Percentiles rank a stretch among this genome's conserved stretches.
Evolutionary conservation across 495 filamentous ascomycete species (phyloP).

Genomic region (Parmelia sp.): DNA sequence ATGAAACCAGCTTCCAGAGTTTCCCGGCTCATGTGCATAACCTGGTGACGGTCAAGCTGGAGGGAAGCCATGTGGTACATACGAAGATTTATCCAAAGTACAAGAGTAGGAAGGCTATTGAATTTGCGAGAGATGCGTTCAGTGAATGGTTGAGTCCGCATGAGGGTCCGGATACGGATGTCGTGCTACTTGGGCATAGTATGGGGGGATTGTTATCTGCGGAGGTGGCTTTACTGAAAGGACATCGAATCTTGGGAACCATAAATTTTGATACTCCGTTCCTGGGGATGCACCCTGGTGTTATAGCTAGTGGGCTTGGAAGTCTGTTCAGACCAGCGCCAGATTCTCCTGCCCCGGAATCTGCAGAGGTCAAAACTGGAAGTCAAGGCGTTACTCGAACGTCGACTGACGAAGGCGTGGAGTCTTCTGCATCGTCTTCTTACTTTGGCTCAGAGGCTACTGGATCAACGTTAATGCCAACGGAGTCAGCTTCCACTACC

Average conservation of each 20-base stretch:
- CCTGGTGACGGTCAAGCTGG: slow-evolving; percentile 59
- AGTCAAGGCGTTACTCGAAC: background rate
- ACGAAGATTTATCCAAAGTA: slow-evolving; percentile 91
- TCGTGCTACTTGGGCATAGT: slow-evolving; percentile 80
- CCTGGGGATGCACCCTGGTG: slow-evolving; percentile 81
- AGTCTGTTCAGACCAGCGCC: slow-evolving; percentile 65
- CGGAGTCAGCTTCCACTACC: slow-evolving; percentile 1
- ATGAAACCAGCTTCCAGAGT: slow-evolving; percentile 77
- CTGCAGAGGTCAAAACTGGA: background rate
- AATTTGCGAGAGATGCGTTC: slow-evolving; percentile 71
- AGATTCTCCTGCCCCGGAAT: slow-evolving; percentile 26
- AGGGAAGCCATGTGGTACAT: slow-evolving; percentile 71
- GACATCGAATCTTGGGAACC: slow-evolving; percentile 75
- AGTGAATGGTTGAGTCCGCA: slow-evolving; percentile 79
- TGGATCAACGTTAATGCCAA: background rate
- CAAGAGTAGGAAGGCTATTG: slow-evolving; percentile 69
- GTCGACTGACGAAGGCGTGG: background rate
- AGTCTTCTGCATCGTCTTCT: background rate
- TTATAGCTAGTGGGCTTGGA: slow-evolving; percentile 70
- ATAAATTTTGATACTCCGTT: slow-evolving; percentile 85
- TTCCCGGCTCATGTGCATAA: slow-evolving; percentile 86
- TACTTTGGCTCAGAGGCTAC: slow-evolving; percentile 13
- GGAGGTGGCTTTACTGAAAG: slow-evolving; percentile 62
- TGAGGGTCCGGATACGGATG: slow-evolving; percentile 65
- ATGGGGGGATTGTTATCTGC: slow-evolving; percentile 83